Conservation (phyloP, 495 filamentous ascomycete species). For the Cercophora newfieldiana region DNA sequence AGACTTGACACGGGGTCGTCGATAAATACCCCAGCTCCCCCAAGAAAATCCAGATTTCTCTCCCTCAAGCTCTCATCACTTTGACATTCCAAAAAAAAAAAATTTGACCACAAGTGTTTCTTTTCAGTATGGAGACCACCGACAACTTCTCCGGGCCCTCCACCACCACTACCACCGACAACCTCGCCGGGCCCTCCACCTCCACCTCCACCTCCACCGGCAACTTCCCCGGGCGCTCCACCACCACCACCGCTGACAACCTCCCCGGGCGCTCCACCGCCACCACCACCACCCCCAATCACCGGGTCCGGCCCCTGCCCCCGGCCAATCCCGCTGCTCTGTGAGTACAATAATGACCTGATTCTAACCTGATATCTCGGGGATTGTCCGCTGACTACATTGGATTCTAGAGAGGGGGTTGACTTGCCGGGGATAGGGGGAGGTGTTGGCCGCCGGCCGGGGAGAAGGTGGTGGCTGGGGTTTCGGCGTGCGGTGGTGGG, state of each 20-base stretch:
- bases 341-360: not conserved
- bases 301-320: not conserved
- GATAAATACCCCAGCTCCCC: not conserved
- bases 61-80: conserved; percentile 3
- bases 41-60: not conserved
- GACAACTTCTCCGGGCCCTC: too few relatives aligned
- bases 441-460: conserved; percentile 4
- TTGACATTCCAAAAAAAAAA: not conserved
- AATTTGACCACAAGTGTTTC: not conserved
- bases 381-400: not conserved
- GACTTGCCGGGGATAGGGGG: not conserved
- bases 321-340: conserved; percentile 1
- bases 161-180: too few relatives aligned
- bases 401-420: not conserved
- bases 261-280: not conserved
- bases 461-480: not conserved
- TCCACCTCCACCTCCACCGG: not conserved
- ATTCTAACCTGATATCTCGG: conserved; percentile 1
- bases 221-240: too few relatives aligned
- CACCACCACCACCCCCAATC: not conserved
- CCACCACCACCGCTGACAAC: too few relatives aligned
- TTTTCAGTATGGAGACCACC: not conserved
- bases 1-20: not conserved
- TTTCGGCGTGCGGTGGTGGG: conserved; percentile 7
- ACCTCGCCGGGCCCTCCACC: not conserved